phyloP scores from a whole-genome alignment of 1,139 yeast genomes.

The Suhomyces kunorum region DNA sequence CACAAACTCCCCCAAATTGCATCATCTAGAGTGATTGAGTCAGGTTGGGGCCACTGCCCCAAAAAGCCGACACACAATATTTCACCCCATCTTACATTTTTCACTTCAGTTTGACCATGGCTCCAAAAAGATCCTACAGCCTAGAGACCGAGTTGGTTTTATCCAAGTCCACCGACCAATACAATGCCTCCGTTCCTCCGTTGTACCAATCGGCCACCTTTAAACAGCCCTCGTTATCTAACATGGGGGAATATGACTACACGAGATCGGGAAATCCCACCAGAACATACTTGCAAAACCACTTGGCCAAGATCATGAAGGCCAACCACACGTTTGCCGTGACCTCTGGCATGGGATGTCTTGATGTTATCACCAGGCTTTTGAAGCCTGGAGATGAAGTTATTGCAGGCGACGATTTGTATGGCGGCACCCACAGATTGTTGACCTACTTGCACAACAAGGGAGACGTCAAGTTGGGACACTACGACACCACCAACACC shows the following conservation, averaged over 20 bases:
- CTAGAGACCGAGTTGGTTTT: constrained; percentile 78
- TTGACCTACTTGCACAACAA: constrained; percentile 69
- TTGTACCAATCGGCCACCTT: constrained; percentile 92
- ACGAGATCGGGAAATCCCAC: constrained; percentile 97
- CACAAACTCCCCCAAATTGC: constrained; percentile 11
- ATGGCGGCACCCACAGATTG: constrained; percentile 89
- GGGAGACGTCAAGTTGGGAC: constrained; percentile 69
- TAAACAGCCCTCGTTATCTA: constrained; percentile 72
- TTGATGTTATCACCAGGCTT: constrained; percentile 77
- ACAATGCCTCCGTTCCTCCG: constrained; percentile 84
- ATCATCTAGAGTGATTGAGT: constrained; percentile 15
- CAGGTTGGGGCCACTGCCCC: constrained; percentile 6
- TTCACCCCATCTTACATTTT: background rate
- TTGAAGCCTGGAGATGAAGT: constrained; percentile 80
- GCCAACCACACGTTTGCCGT: constrained; percentile 78
- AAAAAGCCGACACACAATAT: constrained; percentile 7
- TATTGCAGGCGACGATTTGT: constrained; percentile 89
- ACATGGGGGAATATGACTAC: constrained; percentile 86
- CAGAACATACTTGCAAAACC: constrained; percentile 74
- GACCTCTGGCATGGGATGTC: constrained; percentile 89
- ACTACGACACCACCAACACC: constrained; percentile 79
- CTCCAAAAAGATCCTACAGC: constrained; percentile 38
- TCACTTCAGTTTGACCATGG: constrained; percentile 4
- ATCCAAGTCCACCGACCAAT: constrained; percentile 66
- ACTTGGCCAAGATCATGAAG: constrained; percentile 72